These are phyloP conservation scores for Sclerotiophoma versabilis DNA, from an alignment of 2,329 filamentous ascomycete species.

Conservation along the genomic window DNA sequence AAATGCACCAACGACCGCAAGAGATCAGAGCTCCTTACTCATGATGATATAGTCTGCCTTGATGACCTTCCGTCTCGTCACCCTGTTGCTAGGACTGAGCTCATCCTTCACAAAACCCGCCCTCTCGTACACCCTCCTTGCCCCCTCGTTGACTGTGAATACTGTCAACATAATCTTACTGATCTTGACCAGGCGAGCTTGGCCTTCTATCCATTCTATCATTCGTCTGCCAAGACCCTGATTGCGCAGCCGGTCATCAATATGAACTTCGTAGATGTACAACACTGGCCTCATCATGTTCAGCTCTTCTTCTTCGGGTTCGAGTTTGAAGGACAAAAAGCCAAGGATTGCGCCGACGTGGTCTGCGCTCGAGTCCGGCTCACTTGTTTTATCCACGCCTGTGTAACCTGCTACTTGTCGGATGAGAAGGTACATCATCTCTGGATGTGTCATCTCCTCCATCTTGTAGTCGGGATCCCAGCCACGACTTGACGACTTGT, in stretches of 20 bases:
- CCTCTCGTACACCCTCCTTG: slow-evolving; percentile 66
- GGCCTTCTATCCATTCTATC: slow-evolving; percentile 62
- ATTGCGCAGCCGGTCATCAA: slow-evolving; percentile 64
- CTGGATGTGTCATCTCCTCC: slow-evolving; percentile 71
- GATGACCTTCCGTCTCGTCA: slow-evolving; percentile 29
- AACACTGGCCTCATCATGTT: slow-evolving; percentile 62
- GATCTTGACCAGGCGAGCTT: slow-evolving; percentile 63
- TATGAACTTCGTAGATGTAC: slow-evolving; percentile 82
- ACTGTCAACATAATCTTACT: slow-evolving; percentile 78
- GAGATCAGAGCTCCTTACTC: slow-evolving; percentile 25
- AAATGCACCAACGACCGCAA: background rate
- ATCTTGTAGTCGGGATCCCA: slow-evolving; percentile 70
- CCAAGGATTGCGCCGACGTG: slow-evolving; percentile 27
- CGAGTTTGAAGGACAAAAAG: slow-evolving; percentile 60
- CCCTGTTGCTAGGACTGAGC: slow-evolving; percentile 58
- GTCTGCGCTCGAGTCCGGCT: background rate
- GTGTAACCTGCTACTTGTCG: slow-evolving; percentile 17
- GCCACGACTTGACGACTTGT: slow-evolving; percentile 66
- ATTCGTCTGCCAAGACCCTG: slow-evolving; percentile 68
- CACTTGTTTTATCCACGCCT: background rate
- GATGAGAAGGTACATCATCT: slow-evolving; percentile 72
- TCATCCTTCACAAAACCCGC: slow-evolving; percentile 64
- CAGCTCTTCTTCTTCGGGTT: slow-evolving; percentile 66
- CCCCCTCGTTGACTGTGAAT: slow-evolving; percentile 67
- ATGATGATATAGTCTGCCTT: slow-evolving; percentile 39